Conservation (phyloP, 192 early-diverging fungal genomes). For the Podila epigama region DNA sequence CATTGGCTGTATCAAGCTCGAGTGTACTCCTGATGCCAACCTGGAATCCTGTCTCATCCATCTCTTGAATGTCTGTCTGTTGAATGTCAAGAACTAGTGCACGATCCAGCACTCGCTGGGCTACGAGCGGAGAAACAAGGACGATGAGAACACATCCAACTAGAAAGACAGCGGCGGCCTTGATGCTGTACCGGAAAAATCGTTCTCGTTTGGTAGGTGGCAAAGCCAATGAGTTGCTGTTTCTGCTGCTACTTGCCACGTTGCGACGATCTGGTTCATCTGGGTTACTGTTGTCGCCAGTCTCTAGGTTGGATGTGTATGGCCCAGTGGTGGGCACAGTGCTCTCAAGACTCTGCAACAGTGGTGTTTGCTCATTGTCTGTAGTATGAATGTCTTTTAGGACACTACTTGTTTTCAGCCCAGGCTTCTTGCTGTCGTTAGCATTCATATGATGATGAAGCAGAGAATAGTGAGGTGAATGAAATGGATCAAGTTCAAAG, state of each 20-base stretch:
- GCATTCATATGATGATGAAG: too few relatives aligned
- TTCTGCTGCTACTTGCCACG: too few relatives aligned
- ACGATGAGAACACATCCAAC: conserved; percentile 4
- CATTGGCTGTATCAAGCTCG: conserved; percentile 15
- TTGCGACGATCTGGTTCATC: neutral
- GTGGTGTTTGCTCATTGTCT: conserved; percentile 22
- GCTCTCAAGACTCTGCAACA: neutral
- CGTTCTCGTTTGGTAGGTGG: conserved; percentile 1
- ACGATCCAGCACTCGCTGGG: conserved; percentile 34
- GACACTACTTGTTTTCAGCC: neutral
- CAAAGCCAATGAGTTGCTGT: neutral
- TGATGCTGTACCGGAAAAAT: conserved; percentile 3
- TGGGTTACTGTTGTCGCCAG: neutral
- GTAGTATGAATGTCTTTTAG: neutral
- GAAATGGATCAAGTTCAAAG: too few relatives aligned
- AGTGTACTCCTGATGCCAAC: conserved; percentile 23
- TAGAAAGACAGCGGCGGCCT: conserved; percentile 1
- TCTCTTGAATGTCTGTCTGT: conserved; percentile 21
- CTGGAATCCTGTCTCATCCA: conserved; percentile 45
- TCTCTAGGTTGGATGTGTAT: neutral
- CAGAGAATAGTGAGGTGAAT: too few relatives aligned
- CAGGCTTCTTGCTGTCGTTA: too few relatives aligned
- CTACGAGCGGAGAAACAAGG: conserved; percentile 4
- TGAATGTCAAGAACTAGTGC: conserved; percentile 39
- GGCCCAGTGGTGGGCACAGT: neutral